Base-by-base conservation (phyloP, 169 alveolate genomes). In the Plasmodium berghei region DNA sequence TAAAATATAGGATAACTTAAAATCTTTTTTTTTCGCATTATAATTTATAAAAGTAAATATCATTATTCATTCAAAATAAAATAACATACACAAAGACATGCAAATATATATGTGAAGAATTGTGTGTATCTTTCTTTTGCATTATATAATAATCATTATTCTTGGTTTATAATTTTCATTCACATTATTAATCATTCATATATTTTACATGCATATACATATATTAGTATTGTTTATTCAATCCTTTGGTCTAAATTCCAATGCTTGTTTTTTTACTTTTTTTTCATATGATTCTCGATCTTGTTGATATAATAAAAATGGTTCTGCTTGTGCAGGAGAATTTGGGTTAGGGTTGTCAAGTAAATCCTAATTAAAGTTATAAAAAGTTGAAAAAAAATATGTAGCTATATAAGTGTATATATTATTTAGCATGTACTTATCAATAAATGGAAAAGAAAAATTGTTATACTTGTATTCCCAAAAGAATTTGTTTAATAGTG, bases 261-360 rank as follows among this genome's bases (percentile, higher is more conserved):
- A 66, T 26, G 96, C 96, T 72, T 94, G 96, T 48, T 90, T 92
- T 22, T 94, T 89, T 40, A 94, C 96, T 54, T 93, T 77, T 62
- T 88, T 89, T 75, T 88, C 93, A 87, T 98, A 98, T 87, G 97
- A 99, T 18, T 93, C 96, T 64, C 97, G 94, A 93, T 98, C 98
- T 69, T 97, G 96, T 54, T 96, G 95, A 93, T 93, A 98, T 45
- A 98, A 92, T 62, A 95, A 94, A 89, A 96, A 97, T 0, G 99
- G 99, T 55, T 98, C 99, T 8, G 98, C 98, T 89, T 97, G 98
- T 2, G 99, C 99, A 9, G 99, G 99, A 8, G 99, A 97, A 20
- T 96, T 93, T 1, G 98, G 97, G 71, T 98, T 98, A 4, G 99
- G 99, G 93, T 97, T 97, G 88, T 97, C 99, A 61, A 98, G 94